Conservation (phyloP, 805 yeast species). For the Sugiyamaella boreocaroliniensis region DNA sequence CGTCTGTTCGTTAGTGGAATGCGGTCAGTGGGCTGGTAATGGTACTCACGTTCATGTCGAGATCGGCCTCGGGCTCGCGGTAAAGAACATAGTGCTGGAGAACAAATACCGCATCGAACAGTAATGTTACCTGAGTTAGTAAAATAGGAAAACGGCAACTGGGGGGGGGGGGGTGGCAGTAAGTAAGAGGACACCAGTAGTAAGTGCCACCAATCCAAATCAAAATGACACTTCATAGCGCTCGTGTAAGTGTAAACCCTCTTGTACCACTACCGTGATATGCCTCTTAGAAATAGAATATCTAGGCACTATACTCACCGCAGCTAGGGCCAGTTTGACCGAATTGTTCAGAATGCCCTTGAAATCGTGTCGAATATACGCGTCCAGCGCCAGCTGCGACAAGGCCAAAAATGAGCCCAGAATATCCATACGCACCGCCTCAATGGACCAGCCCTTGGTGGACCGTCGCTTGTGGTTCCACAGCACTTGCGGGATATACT, state of each 20-base stretch:
- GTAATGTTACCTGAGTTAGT: constrained; percentile 21
- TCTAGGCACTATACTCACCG: constrained; percentile 26
- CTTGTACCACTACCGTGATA: too few relatives aligned
- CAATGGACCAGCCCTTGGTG: constrained; percentile 41
- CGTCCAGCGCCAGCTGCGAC: constrained; percentile 38
- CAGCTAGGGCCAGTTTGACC: constrained; percentile 39
- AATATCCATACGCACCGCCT: constrained; percentile 37
- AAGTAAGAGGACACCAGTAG: too few relatives aligned
- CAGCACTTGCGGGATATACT: constrained; percentile 44
- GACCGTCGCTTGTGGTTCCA: constrained; percentile 38
- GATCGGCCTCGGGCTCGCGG: not conserved
- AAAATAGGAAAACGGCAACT: not conserved
- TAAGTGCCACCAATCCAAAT: not conserved
- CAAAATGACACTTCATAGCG: not conserved
- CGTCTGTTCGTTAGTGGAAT: not conserved
- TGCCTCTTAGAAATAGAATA: too few relatives aligned
- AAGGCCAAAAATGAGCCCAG: constrained; percentile 38
- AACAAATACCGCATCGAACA: constrained; percentile 29
- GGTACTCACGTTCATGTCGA: constrained; percentile 12
- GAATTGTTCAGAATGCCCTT: constrained; percentile 35
- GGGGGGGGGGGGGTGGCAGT: not conserved
- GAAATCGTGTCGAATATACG: constrained; percentile 29
- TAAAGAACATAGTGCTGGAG: constrained; percentile 23
- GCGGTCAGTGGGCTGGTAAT: too few relatives aligned
- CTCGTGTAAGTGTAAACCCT: too few relatives aligned